phyloP scores from a whole-genome alignment of 192 early-diverging fungal genomes.

The Rhizoclosmatium sp. region DNA sequence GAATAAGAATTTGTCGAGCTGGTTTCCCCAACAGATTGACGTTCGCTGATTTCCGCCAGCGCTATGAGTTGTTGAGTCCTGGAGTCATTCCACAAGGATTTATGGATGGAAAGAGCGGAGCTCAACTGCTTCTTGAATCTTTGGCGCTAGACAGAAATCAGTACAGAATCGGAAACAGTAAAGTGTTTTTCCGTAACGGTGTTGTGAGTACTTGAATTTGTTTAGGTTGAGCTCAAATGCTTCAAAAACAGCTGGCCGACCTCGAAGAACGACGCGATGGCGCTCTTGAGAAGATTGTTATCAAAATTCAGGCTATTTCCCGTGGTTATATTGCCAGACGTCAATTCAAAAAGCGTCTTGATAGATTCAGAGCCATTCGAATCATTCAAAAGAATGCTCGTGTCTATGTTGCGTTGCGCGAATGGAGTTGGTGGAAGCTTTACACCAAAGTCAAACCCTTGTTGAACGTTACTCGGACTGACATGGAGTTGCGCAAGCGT shows the following conservation, averaged over 20 bases:
- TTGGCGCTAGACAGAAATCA: constrained; percentile 80
- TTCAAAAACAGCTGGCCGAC: constrained; percentile 73
- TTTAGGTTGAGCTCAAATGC: no score
- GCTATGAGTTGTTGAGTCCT: constrained; percentile 91
- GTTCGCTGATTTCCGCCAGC: constrained; percentile 92
- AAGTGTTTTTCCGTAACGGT: constrained; percentile 97
- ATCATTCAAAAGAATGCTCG: constrained; percentile 96
- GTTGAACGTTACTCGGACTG: constrained; percentile 79
- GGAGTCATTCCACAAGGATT: constrained; percentile 82
- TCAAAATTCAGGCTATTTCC: constrained; percentile 85
- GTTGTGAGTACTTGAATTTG: constrained; percentile 57
- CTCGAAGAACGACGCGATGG: constrained; percentile 91
- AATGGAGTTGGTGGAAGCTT: constrained; percentile 97
- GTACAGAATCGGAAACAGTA: constrained; percentile 89
- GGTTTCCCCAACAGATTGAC: constrained; percentile 94
- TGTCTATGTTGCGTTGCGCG: constrained; percentile 84
- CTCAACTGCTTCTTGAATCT: constrained; percentile 77
- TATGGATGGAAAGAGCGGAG: constrained; percentile 89
- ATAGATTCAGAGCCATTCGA: constrained; percentile 87
- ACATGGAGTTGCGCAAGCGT: constrained; percentile 80
- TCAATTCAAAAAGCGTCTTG: constrained; percentile 66
- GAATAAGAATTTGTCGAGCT: constrained; percentile 93
- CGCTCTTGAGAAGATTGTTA: constrained; percentile 82
- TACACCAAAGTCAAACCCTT: constrained; percentile 93
- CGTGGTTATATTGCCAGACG: constrained; percentile 85